Base-by-base conservation (phyloP, 371 early-diverging fungal genomes). In the Apophysomyces ossiformis region DNA sequence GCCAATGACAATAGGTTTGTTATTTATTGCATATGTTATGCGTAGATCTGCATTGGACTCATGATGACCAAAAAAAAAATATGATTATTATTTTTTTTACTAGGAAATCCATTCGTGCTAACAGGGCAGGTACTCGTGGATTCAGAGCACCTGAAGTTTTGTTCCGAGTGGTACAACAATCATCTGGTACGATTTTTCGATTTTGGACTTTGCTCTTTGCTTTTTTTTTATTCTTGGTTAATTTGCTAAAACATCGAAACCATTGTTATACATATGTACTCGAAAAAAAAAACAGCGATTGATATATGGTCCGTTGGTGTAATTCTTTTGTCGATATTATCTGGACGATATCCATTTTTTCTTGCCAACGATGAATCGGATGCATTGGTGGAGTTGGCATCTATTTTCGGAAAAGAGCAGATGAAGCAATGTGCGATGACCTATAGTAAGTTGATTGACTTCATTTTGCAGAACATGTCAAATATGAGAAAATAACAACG, bases 61-160 rank as follows among this genome's bases (percentile, higher is more conserved):
- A 58, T 13, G 16, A 26, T 1, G 18, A 36, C 61, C 32, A 26
- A 26, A 26, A 26, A 26, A 26, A 26, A 26, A n/a, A n/a, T n/a
- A n/a, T n/a, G n/a, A n/a, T n/a, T n/a, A 2, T 26, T 26, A 45
- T 44, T 32, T 12, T 32, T 0, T 11, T 1, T 57, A 38, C 43
- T 68, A 83, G 96, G 59, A 93, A 93, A 7, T 64, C 77, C 8
- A 74, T 97, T 7, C 79, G 85, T 44, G 99, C 98, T 1, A 91
- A 91, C 64, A 89, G 99, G n/a, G 99, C 98, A 12, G 99, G 99
- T 13, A 99, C 99, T 1, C 82, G 98, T 58, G 99, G 99, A 21
- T 99, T 98, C 69, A 85, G 99, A 26, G 96, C 99, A 6, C 99
- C 99, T 0, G 99, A 99, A 73, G 96, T 99, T 0, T 76, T 99